phyloP scores from a whole-genome alignment of 1,139 yeast species.

The Suzukiozyma palmioleophila region DNA sequence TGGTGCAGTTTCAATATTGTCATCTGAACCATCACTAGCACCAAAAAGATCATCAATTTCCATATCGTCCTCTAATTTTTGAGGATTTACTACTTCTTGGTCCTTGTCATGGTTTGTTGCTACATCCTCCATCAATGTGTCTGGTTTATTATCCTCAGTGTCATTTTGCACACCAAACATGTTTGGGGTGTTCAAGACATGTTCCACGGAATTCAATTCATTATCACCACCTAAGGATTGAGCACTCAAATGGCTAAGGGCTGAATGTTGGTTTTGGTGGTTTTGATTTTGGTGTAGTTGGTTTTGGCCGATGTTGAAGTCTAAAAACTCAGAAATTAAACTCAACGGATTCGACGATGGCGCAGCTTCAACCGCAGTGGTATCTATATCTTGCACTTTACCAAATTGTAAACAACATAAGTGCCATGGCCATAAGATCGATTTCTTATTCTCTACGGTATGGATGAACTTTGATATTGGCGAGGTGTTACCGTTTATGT shows the following conservation, averaged over 20 bases:
- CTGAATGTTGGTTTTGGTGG: slow-evolving; percentile 8
- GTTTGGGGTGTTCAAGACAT: slow-evolving; percentile 3
- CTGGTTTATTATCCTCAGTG: slow-evolving; percentile 23
- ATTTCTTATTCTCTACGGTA: slow-evolving; percentile 50
- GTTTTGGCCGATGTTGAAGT: slow-evolving; percentile 25
- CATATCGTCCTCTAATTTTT: slow-evolving; percentile 23
- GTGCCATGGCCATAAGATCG: slow-evolving; percentile 67
- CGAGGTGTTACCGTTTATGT: slow-evolving; percentile 65
- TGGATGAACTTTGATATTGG: slow-evolving; percentile 53
- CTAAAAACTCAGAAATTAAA: slow-evolving; percentile 35
- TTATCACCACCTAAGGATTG: slow-evolving; percentile 21
- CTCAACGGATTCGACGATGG: slow-evolving; percentile 24
- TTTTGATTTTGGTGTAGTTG: slow-evolving; percentile 11
- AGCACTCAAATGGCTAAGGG: slow-evolving; percentile 11
- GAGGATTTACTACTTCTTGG: slow-evolving; percentile 28
- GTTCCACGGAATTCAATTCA: slow-evolving; percentile 11
- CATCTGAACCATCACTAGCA: slow-evolving; percentile 22
- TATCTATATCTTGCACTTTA: slow-evolving; percentile 13
- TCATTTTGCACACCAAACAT: slow-evolving; percentile 5
- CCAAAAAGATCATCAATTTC: slow-evolving; percentile 44
- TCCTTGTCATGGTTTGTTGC: slow-evolving; percentile 6
- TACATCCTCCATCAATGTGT: slow-evolving; percentile 7
- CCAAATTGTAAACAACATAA: slow-evolving; percentile 59
- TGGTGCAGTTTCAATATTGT: slow-evolving; percentile 1
- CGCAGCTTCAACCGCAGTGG: slow-evolving; percentile 8